Evolutionary conservation across 2,329 filamentous ascomycete genomes (phyloP), one percentile per base, ranked within the genome.

Genomic region (Ceratocystis lukuohia): DNA sequence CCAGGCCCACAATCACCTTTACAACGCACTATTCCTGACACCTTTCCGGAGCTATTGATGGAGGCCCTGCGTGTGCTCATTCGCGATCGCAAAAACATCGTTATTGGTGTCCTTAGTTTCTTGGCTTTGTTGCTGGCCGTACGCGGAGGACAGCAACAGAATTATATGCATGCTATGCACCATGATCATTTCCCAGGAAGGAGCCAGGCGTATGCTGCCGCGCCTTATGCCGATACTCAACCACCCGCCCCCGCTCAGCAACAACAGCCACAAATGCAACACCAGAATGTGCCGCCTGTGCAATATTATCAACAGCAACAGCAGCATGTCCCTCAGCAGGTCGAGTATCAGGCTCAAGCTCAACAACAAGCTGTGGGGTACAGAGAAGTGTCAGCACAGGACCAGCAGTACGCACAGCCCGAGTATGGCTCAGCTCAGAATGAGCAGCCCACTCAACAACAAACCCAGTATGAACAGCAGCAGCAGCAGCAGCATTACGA

Each of bases 11-110:
- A 56, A 28, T 17, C 25, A 48, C 37, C 44, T n/a, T 20, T n/a
- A 17, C 41, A 28, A 22, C 65, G 66, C n/a, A 44, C 44, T 8
- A 50, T 67, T 28, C 66, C 66, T 8, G 80, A 81, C 0, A 81
- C 80, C 1, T 76, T 87, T 10, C 75, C 78, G 0, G 80, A 84
- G 68, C 75, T 86, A 7, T 71, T 86, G 0, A 70, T 82, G 7
- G 80, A 83, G 69, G 82, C 83, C 0, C 75, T 77, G 63, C 77
- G 79, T 41, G 80, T 86, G 6, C 72, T 82, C 20, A 71, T 86
- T 70, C 78, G 80, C 61, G 84, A 87, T 70, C 78, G 78, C 67
- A 85, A 81, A 74, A 87, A 86, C 66, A 72, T 86, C 8, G 74
- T 79, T n/a, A 86, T 87, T 30, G 75, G 77, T 4, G 71, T 82